Evolutionary conservation across 2,329 filamentous ascomycete species (phyloP), one percentile per base, ranked within the genome.

Genomic region (Neofusicoccum kwambonambiense): DNA sequence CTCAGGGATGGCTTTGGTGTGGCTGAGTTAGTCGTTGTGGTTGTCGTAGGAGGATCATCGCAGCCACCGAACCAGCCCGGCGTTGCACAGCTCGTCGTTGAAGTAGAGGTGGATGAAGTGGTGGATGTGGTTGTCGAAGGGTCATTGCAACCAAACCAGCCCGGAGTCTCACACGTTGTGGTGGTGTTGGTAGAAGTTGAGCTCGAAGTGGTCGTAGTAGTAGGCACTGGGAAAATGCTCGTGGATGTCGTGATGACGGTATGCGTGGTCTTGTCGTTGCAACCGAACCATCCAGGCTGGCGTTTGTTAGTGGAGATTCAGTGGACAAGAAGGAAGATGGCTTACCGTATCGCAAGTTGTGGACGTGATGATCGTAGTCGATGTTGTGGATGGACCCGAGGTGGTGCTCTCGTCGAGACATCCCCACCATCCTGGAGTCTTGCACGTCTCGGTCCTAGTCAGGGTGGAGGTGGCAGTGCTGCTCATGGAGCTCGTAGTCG

Each of bases 371-470:
- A 52, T 62, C 5, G 49, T 62, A 8, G 47, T 52, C 7, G 81
- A 81, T 0, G 83, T 81, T 12, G 80, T 81, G 3, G 80, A 77
- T 0, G 74, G 72, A 7, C 72, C 77, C 6, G 74, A 76, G 0
- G 78, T 82, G 0, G 87, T 89, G 2, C 84, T 83, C 75, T 89
- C 84, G 69, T 92, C 90, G 44, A 91, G 79, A 73, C 88, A 93
- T 15, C 91, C 92, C 89, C 90, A 96, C 93, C 93, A 97, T 4
- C 93, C 92, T 34, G 93, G 93, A 1, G 93, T 97, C 76, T 95
- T 86, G 79, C 93, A 97, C 0, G 92, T 97, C 63, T 89, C 88
- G 0, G 93, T 97, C 50, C 92, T 84, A 1, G 89, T 93, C 60
- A 84, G 78, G 3, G 87, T 90, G 49, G 85, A 84, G 1, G 85